Conservation (phyloP, 1,284 basidiomycete genomes). For the Caloboletus firmus region DNA sequence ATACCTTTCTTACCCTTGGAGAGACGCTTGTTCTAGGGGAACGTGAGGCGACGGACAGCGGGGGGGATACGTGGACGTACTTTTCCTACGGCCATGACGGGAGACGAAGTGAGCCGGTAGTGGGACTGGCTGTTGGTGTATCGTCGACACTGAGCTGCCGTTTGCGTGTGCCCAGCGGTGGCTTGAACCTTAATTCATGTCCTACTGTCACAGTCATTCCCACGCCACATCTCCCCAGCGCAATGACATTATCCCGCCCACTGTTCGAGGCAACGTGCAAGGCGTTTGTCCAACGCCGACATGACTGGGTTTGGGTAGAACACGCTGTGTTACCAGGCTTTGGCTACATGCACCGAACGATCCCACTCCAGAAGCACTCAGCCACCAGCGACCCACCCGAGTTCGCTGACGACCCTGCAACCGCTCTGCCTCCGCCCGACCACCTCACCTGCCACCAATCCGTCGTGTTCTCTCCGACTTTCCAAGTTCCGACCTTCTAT, state of each 20-base stretch:
- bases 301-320: slow-evolving; percentile 58
- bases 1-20: slow-evolving; percentile 99
- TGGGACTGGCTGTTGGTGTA: slow-evolving; percentile 52
- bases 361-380: slow-evolving; percentile 7
- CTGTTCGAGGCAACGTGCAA: slow-evolving; percentile 65
- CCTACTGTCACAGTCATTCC: slow-evolving; percentile 48
- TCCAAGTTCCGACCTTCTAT: slow-evolving; percentile 77
- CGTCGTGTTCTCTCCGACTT: slow-evolving; percentile 71
- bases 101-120: slow-evolving; percentile 45
- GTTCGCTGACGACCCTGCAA: slow-evolving; percentile 34
- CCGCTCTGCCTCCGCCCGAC: slow-evolving; percentile 17
- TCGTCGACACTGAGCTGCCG: slow-evolving; percentile 22
- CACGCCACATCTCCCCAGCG: slow-evolving; percentile 46
- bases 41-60: slow-evolving; percentile 6
- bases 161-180: slow-evolving; percentile 29
- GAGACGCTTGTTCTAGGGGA: slow-evolving; percentile 86
- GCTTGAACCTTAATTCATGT: slow-evolving; percentile 44
- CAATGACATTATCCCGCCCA: slow-evolving; percentile 41
- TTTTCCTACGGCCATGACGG: slow-evolving; percentile 91
- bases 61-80: slow-evolving; percentile 39
- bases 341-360: slow-evolving; percentile 50
- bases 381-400: slow-evolving; percentile 18
- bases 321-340: slow-evolving; percentile 45
- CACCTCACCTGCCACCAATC: slow-evolving; percentile 54
- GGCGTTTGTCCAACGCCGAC: slow-evolving; percentile 44